Base-by-base conservation (phyloP, 352 stramenopile genomes). In the Aphanomyces stellatus region DNA sequence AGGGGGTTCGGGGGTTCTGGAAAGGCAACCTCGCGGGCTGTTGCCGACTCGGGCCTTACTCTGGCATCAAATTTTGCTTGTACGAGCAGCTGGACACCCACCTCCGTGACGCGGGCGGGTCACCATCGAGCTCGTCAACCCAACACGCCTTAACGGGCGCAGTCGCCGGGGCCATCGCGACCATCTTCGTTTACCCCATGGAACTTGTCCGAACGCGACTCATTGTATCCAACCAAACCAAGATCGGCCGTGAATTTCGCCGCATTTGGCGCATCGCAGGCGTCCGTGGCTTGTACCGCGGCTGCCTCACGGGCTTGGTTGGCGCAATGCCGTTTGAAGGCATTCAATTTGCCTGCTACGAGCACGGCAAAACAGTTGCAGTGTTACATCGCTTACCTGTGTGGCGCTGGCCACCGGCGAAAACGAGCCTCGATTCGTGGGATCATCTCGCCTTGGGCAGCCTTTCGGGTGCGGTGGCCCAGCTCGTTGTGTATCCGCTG, bases 401-500 rank as follows among this genome's bases (percentile, higher is more conserved):
- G n/a, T 87, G 74, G 40, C 53, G 78, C 8, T 19, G 78, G 81
- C 28, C 88, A 75, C 76, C 78, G 76, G n/a, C 74, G 62, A 73
- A 76, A 59, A 90, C 89, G 74, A 80, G 88, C 62, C 83, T 90
- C 43, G 77, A 90, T 51, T 78, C 74, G 2, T 22, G 88, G 22
- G 83, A 91, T 74, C 89, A 83, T 72, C 87, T 93, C 41, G 81
- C 88, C 22, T 88, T 83, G 56, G 85, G 85, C 30, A 88, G 79
- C 49, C 69, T 90, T n/a, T 76, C 85, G 0, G 83, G 83, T 10
- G 82, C 82, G 4, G 75, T 89, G 46, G 84, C 81, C 13, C 85
- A 93, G 72, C 91, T 82, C 24, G 81, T 90, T 24, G 79, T 81
- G 33, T 93, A 93, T 65, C 83, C 85, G 48, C 92, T 93, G 60